Base-by-base conservation (phyloP, 148 eudicot species). In the Rhododendron mucronatum region DNA sequence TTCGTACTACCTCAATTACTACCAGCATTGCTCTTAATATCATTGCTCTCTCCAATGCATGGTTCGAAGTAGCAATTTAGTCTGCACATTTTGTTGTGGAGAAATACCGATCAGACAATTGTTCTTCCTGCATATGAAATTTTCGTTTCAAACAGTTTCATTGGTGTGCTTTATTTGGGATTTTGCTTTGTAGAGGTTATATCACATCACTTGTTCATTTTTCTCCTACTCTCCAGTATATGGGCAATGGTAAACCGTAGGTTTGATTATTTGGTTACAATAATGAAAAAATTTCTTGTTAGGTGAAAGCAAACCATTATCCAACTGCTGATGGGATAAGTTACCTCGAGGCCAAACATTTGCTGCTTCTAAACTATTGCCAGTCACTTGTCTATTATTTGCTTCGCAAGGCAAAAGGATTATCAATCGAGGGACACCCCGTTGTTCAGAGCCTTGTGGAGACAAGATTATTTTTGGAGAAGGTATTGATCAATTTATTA, bases 281-380 rank as follows among this genome's bases (percentile, higher is more conserved):
- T 23, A 63, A 12, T 82, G 15, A 21, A 1, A 82, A 28, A 37
- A 39, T 30, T 59, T 8, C 80, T 23, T 82, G 35, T 78, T 83
- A 96, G 99, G 98, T 96, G 83, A 96, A 94, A 89, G 95, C 91
- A 55, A 88, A 92, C 74, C 88, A 90, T 82, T 94, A 89, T 73
- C 93, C 93, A 45, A 95, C 99, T 35, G 91, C 90, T 63, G 97
- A 93, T 86, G 98, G 99, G 57, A 90, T 96, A 85, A 94, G 94
- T 88, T 96, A 96, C 90, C 98, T 96, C 18, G 99, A 96, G 91
- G 95, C 97, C 13, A 96, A 96, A 86, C 95, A 96, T 89, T 89
- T 96, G 84, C 92, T 96, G 63, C 98, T 96, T 78, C 90, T 95
- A 81, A 95, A 91, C 89, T 96, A 96, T 86, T 96, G 99, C 84